Base-by-base conservation (phyloP, 768 basidiomycete genomes). In the Tricholoma hemisulphureum region DNA sequence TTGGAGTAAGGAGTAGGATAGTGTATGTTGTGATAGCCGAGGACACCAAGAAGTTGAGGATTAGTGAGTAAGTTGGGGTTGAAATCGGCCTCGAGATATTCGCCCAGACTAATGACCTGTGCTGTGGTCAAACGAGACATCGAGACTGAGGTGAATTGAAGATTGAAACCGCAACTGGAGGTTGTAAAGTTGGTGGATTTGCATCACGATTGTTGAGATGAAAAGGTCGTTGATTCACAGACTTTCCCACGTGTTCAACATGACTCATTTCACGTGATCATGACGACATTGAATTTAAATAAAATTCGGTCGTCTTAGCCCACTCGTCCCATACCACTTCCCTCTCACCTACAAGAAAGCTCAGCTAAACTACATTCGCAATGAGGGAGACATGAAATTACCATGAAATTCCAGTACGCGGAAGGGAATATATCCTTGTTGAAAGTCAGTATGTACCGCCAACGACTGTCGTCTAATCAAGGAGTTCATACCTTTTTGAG, bases 81-180 rank as follows among this genome's bases (percentile, higher is more conserved):
- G 55, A 93, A 94, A 66, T 88, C 84, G 9, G 84, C 81, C 59
- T 90, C 80, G 59, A 94, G 84, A 71, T 94, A 94, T 71, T 89
- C 83, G 66, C 90, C 93, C 29, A 80, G 73, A 20, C 71, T 77
- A 64, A 94, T 87, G 54, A 94, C 77, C 71, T 94, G 86, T 2
- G 88, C 80, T 26, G 91, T 78, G n/a, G 89, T 91, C 61, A 91
- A 72, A 61, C 85, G 83, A 66, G 90, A 90, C 90, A 91, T 91
- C n/a, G n/a, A n/a, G n/a, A n/a, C n/a, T n/a, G n/a, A n/a, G n/a
- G n/a, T n/a, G n/a, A n/a, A n/a, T n/a, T n/a, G n/a, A n/a, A n/a
- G n/a, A n/a, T n/a, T n/a, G n/a, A 31, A 10, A 31, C 11, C 14
- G 21, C 31, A 52, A 31, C 31, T 34, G 39, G 28, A 16, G 28